Conservation (phyloP, 2,329 filamentous ascomycete species). For the Claviceps digitariae region DNA sequence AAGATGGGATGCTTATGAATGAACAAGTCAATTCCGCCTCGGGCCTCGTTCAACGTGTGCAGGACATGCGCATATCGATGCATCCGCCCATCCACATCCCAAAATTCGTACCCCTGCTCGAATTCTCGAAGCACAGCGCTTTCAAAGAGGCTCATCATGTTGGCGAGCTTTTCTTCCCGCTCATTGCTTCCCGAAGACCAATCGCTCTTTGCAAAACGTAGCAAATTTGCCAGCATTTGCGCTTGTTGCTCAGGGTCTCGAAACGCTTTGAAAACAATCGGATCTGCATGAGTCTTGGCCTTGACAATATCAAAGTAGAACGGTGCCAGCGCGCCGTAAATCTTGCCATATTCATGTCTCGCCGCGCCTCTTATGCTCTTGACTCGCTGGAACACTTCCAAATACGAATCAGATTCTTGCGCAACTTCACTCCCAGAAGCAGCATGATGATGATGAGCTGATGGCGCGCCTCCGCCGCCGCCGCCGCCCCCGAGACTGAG, state of each 20-base stretch:
- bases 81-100: slow-evolving; percentile 84
- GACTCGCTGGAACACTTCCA: slow-evolving; percentile 56
- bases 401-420: slow-evolving; percentile 47
- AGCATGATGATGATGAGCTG: slow-evolving; percentile 8
- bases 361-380: slow-evolving; percentile 74
- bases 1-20: slow-evolving; percentile 82
- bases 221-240: slow-evolving; percentile 71
- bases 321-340: slow-evolving; percentile 77
- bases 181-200: slow-evolving; percentile 59
- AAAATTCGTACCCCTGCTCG: slow-evolving; percentile 77
- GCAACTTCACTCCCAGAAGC: slow-evolving; percentile 27
- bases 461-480: slow-evolving; percentile 9
- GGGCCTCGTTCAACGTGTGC: slow-evolving; percentile 66
- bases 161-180: slow-evolving; percentile 57
- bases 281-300: slow-evolving; percentile 62
- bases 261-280: slow-evolving; percentile 75
- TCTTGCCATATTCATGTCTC: slow-evolving; percentile 76
- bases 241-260: slow-evolving; percentile 83
- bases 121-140: slow-evolving; percentile 85
- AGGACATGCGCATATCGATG: slow-evolving; percentile 78
- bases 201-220: slow-evolving; percentile 68
- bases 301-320: slow-evolving; percentile 75
- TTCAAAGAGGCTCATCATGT: slow-evolving; percentile 74
- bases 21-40: slow-evolving; percentile 68
- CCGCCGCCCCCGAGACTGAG: slow-evolving; percentile 37